phyloP scores from a whole-genome alignment of 441 rosid genomes.

The Populus hybrid region DNA sequence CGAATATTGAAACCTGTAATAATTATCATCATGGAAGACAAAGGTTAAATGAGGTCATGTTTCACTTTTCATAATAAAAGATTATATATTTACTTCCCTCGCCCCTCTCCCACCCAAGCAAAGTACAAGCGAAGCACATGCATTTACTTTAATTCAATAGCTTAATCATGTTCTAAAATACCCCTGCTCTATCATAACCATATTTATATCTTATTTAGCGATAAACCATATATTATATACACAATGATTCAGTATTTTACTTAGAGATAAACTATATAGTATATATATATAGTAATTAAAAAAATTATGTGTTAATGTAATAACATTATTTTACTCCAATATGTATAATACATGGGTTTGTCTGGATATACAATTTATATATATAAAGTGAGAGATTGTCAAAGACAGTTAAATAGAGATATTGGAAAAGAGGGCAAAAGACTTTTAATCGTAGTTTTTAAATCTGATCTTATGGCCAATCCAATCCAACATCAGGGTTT shows the following conservation, averaged over 20 bases:
- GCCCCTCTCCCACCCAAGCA: not conserved
- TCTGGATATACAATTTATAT: not conserved
- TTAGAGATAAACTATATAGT: no score
- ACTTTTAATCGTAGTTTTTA: no score
- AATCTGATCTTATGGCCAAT: no score
- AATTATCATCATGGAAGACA: not conserved
- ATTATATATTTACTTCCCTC: not conserved
- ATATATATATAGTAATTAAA: no score
- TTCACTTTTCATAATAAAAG: constrained; percentile 14
- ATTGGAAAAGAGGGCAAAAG: no score
- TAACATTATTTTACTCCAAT: no score
- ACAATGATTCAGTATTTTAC: not conserved
- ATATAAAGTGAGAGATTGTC: constrained; percentile 17
- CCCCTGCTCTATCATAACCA: not conserved
- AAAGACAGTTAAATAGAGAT: not conserved
- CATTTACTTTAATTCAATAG: not conserved
- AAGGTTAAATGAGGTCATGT: not conserved
- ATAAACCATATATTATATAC: not conserved
- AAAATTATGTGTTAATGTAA: no score
- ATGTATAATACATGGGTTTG: no score
- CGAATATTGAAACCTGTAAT: constrained; percentile 8
- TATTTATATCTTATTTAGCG: not conserved
- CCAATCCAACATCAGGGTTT: no score
- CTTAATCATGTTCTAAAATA: not conserved
- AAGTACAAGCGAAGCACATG: not conserved